Evolutionary conservation across 2,329 filamentous ascomycete species (phyloP), one percentile per base, ranked within the genome.

Genomic region (Intubia oerlemansii): DNA sequence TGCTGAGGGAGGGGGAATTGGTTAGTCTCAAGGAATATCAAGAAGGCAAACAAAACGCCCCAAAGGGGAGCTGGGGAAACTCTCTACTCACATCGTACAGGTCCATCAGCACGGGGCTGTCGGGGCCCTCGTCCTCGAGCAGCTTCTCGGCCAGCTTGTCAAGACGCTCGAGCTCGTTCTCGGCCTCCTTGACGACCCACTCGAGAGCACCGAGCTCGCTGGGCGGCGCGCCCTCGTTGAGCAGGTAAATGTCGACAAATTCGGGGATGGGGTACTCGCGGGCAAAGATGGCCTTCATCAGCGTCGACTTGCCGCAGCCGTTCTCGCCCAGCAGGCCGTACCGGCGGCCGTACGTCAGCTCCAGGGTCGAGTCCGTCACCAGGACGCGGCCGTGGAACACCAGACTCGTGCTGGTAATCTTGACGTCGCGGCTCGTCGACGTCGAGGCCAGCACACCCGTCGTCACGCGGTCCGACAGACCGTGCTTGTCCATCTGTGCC

Each of bases 351-450:
- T 81, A 88, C 50, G 78, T 85, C 46, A 98, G 66, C 56, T 98
- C 90, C 51, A 98, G 64, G 28, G 74, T 90, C 38, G 79, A 79
- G 55, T 98, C 88, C 49, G 74, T 85, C 56, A 98, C 79, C 36
- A 98, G 72, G 41, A 95, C 88, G 43, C 78, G 81, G 44, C 90
- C 88, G 65, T 98, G 90, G 70, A 98, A 98, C 38, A 93, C 85
- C 42, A 98, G 62, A 38, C 78, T 91, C 45, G 73, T 68, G 32
- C 82, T 92, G 40, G 75, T 91, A 51, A 98, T 88, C 65, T 98
- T 98, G 53, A 92, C 81, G 54, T 98, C 88, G 55, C 80, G 77
- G 59, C 78, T 90, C 41, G 78, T 63, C 38, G 66, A 54, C 38
- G 85, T 69, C 25, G 88, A 98, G 21, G 84, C 65, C 37, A 98